Evolutionary conservation across 2,329 filamentous ascomycete genomes (phyloP), one percentile per base, ranked within the genome.

Genomic region (Pseudonectria buxi): DNA sequence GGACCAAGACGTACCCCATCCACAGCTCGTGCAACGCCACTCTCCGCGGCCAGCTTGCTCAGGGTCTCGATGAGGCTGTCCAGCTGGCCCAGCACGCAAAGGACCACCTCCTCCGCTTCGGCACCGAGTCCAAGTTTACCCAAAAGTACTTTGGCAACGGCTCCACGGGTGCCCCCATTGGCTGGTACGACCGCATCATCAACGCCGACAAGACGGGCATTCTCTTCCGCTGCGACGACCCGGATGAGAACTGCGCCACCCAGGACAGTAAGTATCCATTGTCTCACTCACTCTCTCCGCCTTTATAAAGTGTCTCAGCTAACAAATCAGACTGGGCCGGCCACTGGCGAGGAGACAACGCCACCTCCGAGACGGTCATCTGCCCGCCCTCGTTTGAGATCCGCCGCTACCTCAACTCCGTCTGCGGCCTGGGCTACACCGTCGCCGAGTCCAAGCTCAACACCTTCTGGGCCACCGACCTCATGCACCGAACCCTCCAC

Each of bases 171-270:
- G 67, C 71, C 42, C 69, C 74, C 4, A 65, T 79, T 28, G 81
- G 81, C 4, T 79, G 76, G 65, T 81, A 70, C 45, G 73, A 80
- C 35, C 70, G 74, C 39, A 63, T 85, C 24, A 63, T 74, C 47
- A 67, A 67, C 28, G 76, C 69, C 2, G 71, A 83, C 56, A 75
- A 74, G 50, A 61, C 62, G 0, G 67, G 63, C 16, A 65, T 80
- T 30, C 52, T 77, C 13, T 83, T 84, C 65, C 74, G 80, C 14
- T 84, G 81, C 47, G 81, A 86, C 41, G 75, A 85, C 45, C 70
- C 75, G 0, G 81, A 85, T 46, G 61, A 67, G 14, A 84, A 84
- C 61, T 85, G 81, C 48, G 59, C 44, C 6, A 68, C 53, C 10
- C 69, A 67, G 50, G 64, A 69, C 16, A 53, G 63, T 64, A 47